Percentiles rank a stretch among this genome's conserved stretches.
phyloP scores from a whole-genome alignment of 2,329 filamentous ascomycete genomes.

The Ampelomyces quisqualis region DNA sequence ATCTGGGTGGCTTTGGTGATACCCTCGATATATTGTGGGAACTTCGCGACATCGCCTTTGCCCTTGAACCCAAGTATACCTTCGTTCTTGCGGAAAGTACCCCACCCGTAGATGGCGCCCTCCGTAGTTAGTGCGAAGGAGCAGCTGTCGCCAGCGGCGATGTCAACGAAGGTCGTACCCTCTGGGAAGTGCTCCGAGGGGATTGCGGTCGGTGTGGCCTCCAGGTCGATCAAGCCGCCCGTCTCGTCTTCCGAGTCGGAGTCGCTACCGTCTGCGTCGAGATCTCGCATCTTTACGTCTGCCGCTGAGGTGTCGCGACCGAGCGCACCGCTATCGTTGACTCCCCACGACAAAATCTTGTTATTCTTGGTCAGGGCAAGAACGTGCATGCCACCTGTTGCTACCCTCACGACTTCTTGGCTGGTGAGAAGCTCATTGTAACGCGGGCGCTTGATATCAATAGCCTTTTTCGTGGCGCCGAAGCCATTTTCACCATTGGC shows the following conservation, averaged over 20 bases:
- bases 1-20: constrained; percentile 67
- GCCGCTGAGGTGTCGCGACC: constrained; percentile 69
- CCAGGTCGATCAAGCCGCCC: constrained; percentile 69
- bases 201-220: constrained; percentile 66
- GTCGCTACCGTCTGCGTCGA: constrained; percentile 51
- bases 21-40: constrained; percentile 59
- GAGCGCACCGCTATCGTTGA: constrained; percentile 81
- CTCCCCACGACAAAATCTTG: constrained; percentile 81
- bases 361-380: constrained; percentile 76
- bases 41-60: constrained; percentile 40
- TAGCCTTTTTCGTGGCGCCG: constrained; percentile 63
- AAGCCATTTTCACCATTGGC: constrained; percentile 80
- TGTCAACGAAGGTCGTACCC: constrained; percentile 64
- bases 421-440: constrained; percentile 62
- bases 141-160: constrained; percentile 72
- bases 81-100: constrained; percentile 72
- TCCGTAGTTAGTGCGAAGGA: constrained; percentile 75
- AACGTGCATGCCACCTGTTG: constrained; percentile 80
- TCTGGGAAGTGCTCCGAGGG: constrained; percentile 58
- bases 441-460: constrained; percentile 74
- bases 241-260: constrained; percentile 54
- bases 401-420: constrained; percentile 71
- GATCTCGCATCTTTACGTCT: constrained; percentile 61
- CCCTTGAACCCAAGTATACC: constrained; percentile 66
- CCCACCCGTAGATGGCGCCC: constrained; percentile 79